Base-by-base conservation (phyloP, 257 asterid genomes). In the Jacaranda mimosifolia region DNA sequence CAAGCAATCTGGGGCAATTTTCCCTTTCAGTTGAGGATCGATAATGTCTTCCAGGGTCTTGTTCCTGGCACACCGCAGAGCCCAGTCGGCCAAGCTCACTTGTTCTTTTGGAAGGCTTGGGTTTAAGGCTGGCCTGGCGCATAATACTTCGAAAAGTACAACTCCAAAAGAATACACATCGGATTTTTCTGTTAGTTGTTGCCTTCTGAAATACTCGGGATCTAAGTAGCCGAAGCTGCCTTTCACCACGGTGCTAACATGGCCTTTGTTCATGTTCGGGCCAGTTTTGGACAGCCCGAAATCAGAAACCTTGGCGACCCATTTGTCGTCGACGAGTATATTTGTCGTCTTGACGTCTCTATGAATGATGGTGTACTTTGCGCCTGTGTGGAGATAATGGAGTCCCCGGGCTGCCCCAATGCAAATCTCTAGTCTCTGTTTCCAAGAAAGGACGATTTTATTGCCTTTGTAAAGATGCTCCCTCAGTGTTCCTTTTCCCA, bases 251-350 rank as follows among this genome's bases (percentile, higher is more conserved):
- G 97, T 92, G 79, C 94, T 88, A 10, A 94, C 92, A 49, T 92
- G 98, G 12, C 98, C 97, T 75, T 92, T 86, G 79, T 90, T 89
- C 96, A 89, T 89, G 81, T 88, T 87, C 1, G 98, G 96, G 9
- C 97, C 97, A 0, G 97, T 89, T 75, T 92, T 94, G 0, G 98
- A 94, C 0, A 92, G 85, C 71, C 97, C 98, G 14, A 94, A 94
- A 81, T 94, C 98, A 0, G 98, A 92, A 18, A 94, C 97, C 88
- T 94, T 94, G 3, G 97, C 96, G 0, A 90, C 97, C 97, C 97
- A 94, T 36, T 92, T 92, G 9, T 94, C 97, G 39, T 92, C 97
- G 3, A 94, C 57, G 17, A 92, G 92, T 17, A 94, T 94, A 75
- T 94, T 94, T 13, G 97, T 92, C 4, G 97, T 90, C 83, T 94